Conservation (phyloP, 116 monocot genomes). For the Dioscorea cayenensis region DNA sequence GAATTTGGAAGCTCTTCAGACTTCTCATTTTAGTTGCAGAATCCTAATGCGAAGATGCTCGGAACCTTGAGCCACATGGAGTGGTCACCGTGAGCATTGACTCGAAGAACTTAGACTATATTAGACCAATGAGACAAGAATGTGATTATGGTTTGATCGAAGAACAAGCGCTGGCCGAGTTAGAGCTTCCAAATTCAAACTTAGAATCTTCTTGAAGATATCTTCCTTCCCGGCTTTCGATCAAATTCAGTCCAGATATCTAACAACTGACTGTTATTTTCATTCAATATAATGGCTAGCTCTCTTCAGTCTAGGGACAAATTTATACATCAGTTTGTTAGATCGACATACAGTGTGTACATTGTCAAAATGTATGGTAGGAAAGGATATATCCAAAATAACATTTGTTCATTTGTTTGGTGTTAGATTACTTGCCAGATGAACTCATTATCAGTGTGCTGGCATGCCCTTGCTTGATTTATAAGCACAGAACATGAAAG, state of each 20-base stretch:
- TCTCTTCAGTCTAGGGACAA: too few relatives aligned
- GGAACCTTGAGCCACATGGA: conserved; percentile 12
- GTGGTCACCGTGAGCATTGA: neutral
- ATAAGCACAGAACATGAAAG: too few relatives aligned
- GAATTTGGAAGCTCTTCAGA: neutral
- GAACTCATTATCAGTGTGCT: too few relatives aligned
- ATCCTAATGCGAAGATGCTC: conserved; percentile 18
- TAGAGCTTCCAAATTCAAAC: neutral
- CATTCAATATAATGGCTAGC: too few relatives aligned
- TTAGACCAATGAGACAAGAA: conserved; percentile 2
- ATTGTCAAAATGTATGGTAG: too few relatives aligned
- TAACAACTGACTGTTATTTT: neutral
- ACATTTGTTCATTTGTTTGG: too few relatives aligned
- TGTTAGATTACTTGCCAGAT: too few relatives aligned
- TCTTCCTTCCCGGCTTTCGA: neutral
- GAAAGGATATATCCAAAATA: too few relatives aligned
- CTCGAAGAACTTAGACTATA: neutral
- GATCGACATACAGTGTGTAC: too few relatives aligned
- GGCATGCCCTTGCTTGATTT: too few relatives aligned
- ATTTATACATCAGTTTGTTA: too few relatives aligned
- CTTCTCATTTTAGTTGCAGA: conserved; percentile 12
- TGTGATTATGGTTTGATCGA: neutral
- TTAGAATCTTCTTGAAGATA: neutral
- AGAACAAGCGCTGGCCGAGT: neutral
- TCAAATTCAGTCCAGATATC: neutral